These are phyloP conservation scores for Cruciata laevipes DNA, from an alignment of 257 asterid genomes.

Conservation along the genomic window DNA sequence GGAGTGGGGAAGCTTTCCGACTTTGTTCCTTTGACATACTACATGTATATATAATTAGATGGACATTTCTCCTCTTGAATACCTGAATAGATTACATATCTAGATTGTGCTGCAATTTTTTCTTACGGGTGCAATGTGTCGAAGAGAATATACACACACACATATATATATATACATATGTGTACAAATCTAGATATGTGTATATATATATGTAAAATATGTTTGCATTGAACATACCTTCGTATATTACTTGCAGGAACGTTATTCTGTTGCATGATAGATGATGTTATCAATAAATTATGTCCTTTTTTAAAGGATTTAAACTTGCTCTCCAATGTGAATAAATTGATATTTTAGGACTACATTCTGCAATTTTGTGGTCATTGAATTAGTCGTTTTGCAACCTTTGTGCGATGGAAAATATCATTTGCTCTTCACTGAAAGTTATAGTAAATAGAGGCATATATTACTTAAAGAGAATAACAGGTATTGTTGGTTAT, in stretches of 20 bases:
- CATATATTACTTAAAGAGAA: background rate
- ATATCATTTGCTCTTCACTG: background rate
- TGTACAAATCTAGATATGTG: no score
- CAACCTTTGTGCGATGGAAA: background rate
- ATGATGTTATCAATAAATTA: background rate
- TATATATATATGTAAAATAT: background rate
- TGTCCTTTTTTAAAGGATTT: background rate
- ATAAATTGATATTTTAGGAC: background rate
- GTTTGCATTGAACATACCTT: background rate
- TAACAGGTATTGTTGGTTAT: background rate
- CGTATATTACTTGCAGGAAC: background rate
- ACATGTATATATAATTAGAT: slow-evolving; percentile 39
- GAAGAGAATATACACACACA: background rate
- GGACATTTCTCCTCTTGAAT: background rate
- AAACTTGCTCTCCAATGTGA: background rate
- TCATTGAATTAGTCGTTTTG: background rate
- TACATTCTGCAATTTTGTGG: background rate
- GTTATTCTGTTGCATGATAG: background rate
- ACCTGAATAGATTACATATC: background rate
- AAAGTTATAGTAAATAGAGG: background rate
- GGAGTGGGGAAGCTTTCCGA: slow-evolving; percentile 79
- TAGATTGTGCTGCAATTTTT: background rate
- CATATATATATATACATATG: no score
- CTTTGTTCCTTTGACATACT: slow-evolving; percentile 84
- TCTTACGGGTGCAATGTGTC: background rate